These are phyloP conservation scores for Phytophthora multivora DNA, from an alignment of 352 stramenopile species.

Conservation along the genomic window DNA sequence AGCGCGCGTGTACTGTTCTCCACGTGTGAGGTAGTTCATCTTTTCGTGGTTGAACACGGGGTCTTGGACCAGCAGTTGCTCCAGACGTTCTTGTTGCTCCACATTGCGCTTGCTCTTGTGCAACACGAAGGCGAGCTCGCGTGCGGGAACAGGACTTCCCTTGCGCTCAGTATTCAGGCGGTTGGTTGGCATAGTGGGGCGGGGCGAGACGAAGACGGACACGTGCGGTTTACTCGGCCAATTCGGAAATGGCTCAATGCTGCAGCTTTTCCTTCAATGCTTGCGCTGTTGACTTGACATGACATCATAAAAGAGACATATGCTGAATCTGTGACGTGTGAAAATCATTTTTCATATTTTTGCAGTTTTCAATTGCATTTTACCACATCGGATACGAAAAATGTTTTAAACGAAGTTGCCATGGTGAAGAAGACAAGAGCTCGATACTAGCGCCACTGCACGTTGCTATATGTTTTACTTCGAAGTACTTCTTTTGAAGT, in stretches of 20 bases:
- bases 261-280: too few species aligned
- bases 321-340: conserved; percentile 8
- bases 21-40: conserved; percentile 74
- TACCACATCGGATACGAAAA: neutral
- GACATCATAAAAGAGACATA: conserved; percentile 2
- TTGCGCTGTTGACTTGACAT: conserved; percentile 36
- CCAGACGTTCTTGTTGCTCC: conserved; percentile 61
- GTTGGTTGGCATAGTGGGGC: conserved; percentile 15
- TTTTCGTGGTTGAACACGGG: conserved; percentile 58
- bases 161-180: conserved; percentile 47
- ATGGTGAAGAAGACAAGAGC: too few species aligned
- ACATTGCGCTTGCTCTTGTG: conserved; percentile 54
- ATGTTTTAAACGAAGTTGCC: too few species aligned
- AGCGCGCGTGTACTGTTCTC: conserved; percentile 61
- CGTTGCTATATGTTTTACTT: too few species aligned
- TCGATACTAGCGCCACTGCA: too few species aligned
- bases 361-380: neutral
- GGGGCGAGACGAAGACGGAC: neutral
- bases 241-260: conserved; percentile 25
- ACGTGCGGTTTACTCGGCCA: neutral
- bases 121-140: conserved; percentile 70
- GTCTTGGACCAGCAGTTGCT: conserved; percentile 61
- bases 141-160: conserved; percentile 46
- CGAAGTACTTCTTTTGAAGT: too few species aligned
- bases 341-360: neutral